Conservation (phyloP, 176 grass and related monocot species). For the Oryza glumipatula region DNA sequence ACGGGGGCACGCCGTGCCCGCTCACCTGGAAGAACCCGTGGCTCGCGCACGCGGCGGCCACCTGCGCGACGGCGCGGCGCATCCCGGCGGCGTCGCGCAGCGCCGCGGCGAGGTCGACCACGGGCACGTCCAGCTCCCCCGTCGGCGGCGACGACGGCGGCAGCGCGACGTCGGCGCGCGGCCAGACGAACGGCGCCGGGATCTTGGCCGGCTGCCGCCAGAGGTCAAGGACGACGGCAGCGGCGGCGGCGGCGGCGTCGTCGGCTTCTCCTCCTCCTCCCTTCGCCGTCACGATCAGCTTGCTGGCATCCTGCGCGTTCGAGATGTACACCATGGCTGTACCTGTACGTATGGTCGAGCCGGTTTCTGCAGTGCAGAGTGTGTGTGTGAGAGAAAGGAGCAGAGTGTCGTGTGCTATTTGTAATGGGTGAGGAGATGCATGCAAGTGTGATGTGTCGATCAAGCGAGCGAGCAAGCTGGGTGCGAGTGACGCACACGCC, state of each 20-base stretch:
- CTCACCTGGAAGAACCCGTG: constrained; percentile 80
- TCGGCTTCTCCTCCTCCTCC: neutral
- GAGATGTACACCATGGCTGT: constrained; percentile 10
- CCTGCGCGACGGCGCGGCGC: constrained; percentile 24
- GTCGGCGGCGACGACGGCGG: constrained; percentile 28
- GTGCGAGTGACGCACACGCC: neutral
- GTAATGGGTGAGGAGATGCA: neutral
- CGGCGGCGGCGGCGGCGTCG: neutral
- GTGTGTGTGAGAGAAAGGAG: neutral
- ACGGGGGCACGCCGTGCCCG: constrained; percentile 58
- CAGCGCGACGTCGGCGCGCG: constrained; percentile 11
- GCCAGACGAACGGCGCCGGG: constrained; percentile 72
- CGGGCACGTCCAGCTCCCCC: constrained; percentile 53
- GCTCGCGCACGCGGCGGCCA: constrained; percentile 49
- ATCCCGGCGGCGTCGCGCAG: constrained; percentile 35
- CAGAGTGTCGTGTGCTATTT: neutral
- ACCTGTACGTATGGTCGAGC: neutral
- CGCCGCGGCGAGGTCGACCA: constrained; percentile 55
- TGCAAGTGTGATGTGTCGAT: neutral
- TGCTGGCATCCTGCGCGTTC: neutral
- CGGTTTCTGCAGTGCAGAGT: neutral
- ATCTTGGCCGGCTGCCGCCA: constrained; percentile 44
- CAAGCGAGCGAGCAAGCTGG: too few species aligned
- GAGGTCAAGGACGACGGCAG: constrained; percentile 10
- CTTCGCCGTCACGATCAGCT: constrained; percentile 10